Conservation (phyloP, 768 basidiomycete genomes). For the Russula sp. region DNA sequence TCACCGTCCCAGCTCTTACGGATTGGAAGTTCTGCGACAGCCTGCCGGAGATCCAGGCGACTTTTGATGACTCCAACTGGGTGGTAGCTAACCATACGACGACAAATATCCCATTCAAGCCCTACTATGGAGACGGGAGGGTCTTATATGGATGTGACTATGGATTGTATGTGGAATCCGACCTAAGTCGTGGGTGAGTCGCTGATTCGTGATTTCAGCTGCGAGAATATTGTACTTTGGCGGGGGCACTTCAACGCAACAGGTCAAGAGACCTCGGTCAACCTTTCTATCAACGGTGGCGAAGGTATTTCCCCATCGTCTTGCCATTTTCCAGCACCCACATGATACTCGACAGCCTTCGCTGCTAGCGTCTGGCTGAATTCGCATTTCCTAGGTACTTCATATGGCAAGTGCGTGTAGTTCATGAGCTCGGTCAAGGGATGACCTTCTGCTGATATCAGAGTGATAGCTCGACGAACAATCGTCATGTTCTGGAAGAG, state of each 20-base stretch:
- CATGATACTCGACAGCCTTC: conserved; percentile 44
- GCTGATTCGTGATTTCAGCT: conserved; percentile 40
- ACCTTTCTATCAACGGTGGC: conserved; percentile 77
- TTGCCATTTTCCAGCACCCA: background rate
- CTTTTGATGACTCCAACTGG: conserved; percentile 64
- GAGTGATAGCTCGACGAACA: conserved; percentile 56
- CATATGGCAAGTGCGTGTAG: conserved; percentile 60
- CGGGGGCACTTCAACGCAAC: conserved; percentile 70
- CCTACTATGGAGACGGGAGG: conserved; percentile 67
- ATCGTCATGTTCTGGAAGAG: conserved; percentile 53
- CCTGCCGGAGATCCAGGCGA: conserved; percentile 57
- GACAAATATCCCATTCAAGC: conserved; percentile 67
- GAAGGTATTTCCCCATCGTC: conserved; percentile 41
- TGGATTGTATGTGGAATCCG: conserved; percentile 48
- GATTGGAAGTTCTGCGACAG: conserved; percentile 75
- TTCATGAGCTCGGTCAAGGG: background rate
- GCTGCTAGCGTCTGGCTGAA: conserved; percentile 83
- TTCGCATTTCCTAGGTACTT: conserved; percentile 60
- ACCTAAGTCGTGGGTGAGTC: background rate
- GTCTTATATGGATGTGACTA: conserved; percentile 86
- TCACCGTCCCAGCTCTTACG: conserved; percentile 44
- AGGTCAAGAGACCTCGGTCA: conserved; percentile 55
- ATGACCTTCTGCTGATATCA: background rate
- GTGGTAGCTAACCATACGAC: conserved; percentile 59
- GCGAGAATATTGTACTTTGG: conserved; percentile 79